Percentiles rank a stretch among this genome's conserved stretches.
Evolutionary conservation across 2,329 filamentous ascomycete genomes (phyloP).

Genomic region (Diplocarpon mali): DNA sequence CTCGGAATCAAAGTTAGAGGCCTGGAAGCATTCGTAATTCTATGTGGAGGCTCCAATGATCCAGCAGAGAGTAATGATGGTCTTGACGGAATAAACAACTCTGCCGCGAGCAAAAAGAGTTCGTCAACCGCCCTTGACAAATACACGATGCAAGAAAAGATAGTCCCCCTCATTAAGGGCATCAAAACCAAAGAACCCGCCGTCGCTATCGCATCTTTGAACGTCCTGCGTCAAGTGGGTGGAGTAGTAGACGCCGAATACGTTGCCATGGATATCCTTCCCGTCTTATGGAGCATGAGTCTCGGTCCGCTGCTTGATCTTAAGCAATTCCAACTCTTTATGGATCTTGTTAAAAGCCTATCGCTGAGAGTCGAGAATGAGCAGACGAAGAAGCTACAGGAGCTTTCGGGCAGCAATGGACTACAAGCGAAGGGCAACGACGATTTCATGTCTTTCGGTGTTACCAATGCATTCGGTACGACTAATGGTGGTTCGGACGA

Average conservation of each 20-base stretch:
- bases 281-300: conserved; percentile 84
- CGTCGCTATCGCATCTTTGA: conserved; percentile 88
- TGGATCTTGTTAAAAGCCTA: conserved; percentile 74
- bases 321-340: conserved; percentile 79
- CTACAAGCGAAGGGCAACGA: conserved; percentile 41
- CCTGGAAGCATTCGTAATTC: conserved; percentile 76
- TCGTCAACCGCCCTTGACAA: conserved; percentile 82
- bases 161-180: conserved; percentile 76
- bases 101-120: conserved; percentile 40
- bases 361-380: conserved; percentile 78
- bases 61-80: conserved; percentile 50
- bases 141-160: conserved; percentile 96
- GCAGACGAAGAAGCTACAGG: conserved; percentile 78
- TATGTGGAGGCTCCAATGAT: conserved; percentile 67
- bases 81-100: conserved; percentile 56
- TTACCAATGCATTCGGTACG: conserved; percentile 42
- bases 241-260: conserved; percentile 78
- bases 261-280: conserved; percentile 81
- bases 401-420: conserved; percentile 54
- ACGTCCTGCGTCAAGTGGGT: conserved; percentile 75
- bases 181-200: conserved; percentile 98
- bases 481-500: conserved; percentile 47
- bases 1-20: conserved; percentile 90
- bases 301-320: conserved; percentile 82
- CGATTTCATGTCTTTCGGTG: conserved; percentile 62